Conservation (phyloP, 345 rosid genomes). For the Sisymbrium irio region DNA sequence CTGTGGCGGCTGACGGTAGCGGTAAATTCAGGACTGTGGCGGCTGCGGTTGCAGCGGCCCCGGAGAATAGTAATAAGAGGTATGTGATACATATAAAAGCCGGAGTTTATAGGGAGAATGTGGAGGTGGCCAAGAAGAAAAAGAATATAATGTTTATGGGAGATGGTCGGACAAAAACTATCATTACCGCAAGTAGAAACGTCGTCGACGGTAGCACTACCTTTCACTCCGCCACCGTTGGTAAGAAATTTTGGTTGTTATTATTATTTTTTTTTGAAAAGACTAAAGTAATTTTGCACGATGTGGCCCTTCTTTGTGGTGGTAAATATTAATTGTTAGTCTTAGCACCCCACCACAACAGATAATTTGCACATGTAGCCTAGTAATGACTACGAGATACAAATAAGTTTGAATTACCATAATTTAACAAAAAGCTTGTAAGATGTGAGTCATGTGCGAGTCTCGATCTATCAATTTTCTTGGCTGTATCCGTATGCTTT, state of each 20-base stretch:
- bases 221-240: slow-evolving; percentile 83
- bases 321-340: slow-evolving; percentile 18
- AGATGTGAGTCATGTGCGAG: slow-evolving; percentile 5
- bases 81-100: slow-evolving; percentile 73
- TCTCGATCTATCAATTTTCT: slow-evolving; percentile 14
- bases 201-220: slow-evolving; percentile 92
- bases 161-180: slow-evolving; percentile 67
- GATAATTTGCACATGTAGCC: slow-evolving; percentile 5
- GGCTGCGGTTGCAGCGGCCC: slow-evolving; percentile 74
- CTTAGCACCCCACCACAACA: neutral
- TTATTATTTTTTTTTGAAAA: neutral
- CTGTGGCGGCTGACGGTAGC: slow-evolving; percentile 85
- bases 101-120: slow-evolving; percentile 78
- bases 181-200: slow-evolving; percentile 71
- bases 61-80: slow-evolving; percentile 53
- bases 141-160: slow-evolving; percentile 79
- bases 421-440: neutral
- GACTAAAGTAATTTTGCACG: neutral
- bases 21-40: slow-evolving; percentile 59
- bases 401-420: slow-evolving; percentile 7
- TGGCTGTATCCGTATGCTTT: slow-evolving; percentile 21
- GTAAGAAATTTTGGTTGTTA: slow-evolving; percentile 41
- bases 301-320: slow-evolving; percentile 12
- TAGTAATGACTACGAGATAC: neutral
- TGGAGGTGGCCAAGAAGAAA: slow-evolving; percentile 59